Evolutionary conservation across 1,284 basidiomycete species (phyloP), one percentile per base, ranked within the genome.

Genomic region (Ustilago lituana): DNA sequence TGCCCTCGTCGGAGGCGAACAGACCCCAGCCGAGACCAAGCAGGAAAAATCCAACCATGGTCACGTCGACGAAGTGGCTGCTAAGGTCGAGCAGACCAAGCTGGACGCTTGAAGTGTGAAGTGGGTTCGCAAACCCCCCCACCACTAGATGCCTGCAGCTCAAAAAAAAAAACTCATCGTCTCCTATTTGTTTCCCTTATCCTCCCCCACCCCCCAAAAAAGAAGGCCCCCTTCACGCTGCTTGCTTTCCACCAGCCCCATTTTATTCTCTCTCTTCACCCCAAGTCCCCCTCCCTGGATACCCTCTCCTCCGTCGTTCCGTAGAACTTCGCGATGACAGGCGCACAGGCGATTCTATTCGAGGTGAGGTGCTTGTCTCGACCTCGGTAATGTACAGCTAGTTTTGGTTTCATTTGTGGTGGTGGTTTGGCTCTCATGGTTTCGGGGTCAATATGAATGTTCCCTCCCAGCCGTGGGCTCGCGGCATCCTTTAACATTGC

Each of bases 41-140:
- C 41, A 57, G 7, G 32, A 60, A n/a, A 44, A 53, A 47, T n/a
- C 26, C 32, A 31, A 48, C n/a, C 51, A 65, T 15, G 49, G 39
- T 40, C 24, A 70, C 40, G 66, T 55, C n/a, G 61, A 70, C 61
- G 45, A 64, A 35, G 56, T 70, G 32, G 57, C 66, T 20, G 50
- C 60, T n/a, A 65, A 61, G 47, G 52, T 70, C 15, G 52, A 64
- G 14, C 53, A 64, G 55, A 41, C 53, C 61, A 65, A 70, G 52
- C 36, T 70, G 24, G 57, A 70, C 12, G 57, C 66, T 36, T 70
- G 36, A 57, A 27, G 45, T 27, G 19, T 33, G n/a, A n/a, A n/a
- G n/a, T n/a, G n/a, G n/a, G n/a, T n/a, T n/a, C n/a, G n/a, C n/a
- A n/a, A n/a, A n/a, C n/a, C n/a, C n/a, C n/a, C 39, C 36, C 3